Conservation (phyloP, 2,329 filamentous ascomycete genomes). For the Tolypocladium paradoxum region DNA sequence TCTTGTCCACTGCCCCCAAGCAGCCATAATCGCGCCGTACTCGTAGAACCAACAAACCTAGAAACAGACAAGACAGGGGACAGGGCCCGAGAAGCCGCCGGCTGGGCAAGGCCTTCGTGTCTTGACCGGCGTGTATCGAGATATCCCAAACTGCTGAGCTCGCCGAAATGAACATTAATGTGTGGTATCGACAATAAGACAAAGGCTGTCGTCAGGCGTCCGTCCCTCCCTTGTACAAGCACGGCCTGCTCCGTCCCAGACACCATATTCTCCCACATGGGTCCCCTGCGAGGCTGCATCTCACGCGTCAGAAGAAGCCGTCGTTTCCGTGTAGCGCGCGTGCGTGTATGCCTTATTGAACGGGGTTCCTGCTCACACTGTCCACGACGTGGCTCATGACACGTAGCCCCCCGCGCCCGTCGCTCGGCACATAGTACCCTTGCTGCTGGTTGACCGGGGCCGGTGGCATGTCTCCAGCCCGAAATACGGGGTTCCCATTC, state of each 20-base stretch:
- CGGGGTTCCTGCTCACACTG: slow-evolving; percentile 13
- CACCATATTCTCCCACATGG: not conserved
- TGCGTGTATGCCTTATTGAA: not conserved
- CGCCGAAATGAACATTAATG: not conserved
- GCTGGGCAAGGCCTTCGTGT: not conserved
- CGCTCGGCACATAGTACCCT: slow-evolving; percentile 22
- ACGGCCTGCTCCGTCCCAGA: not conserved
- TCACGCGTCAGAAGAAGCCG: not conserved
- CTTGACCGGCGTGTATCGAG: not conserved
- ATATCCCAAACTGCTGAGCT: not conserved
- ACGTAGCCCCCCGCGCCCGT: slow-evolving; percentile 19
- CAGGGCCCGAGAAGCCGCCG: not conserved
- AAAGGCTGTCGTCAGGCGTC: not conserved
- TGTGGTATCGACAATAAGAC: not conserved
- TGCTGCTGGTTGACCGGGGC: slow-evolving; percentile 17
- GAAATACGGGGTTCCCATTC: slow-evolving; percentile 20
- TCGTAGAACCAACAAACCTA: too few species aligned
- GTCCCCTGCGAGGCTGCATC: not conserved
- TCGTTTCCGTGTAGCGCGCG: not conserved
- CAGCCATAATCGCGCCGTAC: not conserved
- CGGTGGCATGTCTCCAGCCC: slow-evolving; percentile 18
- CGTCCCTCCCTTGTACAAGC: not conserved
- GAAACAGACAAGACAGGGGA: not conserved
- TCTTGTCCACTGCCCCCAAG: not conserved
- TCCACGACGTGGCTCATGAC: slow-evolving; percentile 19